A percentile compares a stretch with the other conserved stretches of the same genome.
phyloP scores from a whole-genome alignment of 768 basidiomycete species.

The Rhodocollybia butyracea region DNA sequence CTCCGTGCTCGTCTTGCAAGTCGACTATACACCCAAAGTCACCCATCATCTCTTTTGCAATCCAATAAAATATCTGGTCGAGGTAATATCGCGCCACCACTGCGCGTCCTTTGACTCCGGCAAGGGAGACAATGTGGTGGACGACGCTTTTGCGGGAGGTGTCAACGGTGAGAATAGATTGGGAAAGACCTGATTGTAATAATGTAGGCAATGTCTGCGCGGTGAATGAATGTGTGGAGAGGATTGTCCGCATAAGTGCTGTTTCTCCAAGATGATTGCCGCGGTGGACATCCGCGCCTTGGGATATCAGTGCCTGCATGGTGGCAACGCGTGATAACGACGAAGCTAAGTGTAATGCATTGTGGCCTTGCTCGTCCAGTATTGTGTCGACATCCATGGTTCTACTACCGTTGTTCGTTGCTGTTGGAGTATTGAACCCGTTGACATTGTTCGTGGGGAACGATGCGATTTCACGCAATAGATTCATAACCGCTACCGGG shows the following conservation, averaged over 20 bases:
- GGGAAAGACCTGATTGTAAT: constrained; percentile 53
- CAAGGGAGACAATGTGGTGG: constrained; percentile 88
- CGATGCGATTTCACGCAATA: constrained; percentile 61
- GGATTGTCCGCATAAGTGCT: constrained; percentile 85
- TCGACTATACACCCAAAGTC: constrained; percentile 83
- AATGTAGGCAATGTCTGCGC: constrained; percentile 69
- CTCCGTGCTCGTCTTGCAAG: constrained; percentile 91
- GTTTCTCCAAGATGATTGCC: constrained; percentile 96
- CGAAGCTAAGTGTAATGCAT: constrained; percentile 89
- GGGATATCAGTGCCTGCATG: constrained; percentile 65
- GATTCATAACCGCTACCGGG: constrained; percentile 54
- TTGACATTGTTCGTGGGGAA: not conserved
- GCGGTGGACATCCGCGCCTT: constrained; percentile 84
- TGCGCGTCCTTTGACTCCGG: constrained; percentile 88
- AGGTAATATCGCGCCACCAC: constrained; percentile 86
- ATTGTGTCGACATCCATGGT: constrained; percentile 69
- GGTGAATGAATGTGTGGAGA: constrained; percentile 85
- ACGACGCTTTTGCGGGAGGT: constrained; percentile 80
- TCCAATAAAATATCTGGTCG: constrained; percentile 83
- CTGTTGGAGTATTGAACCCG: constrained; percentile 28
- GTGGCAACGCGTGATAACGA: constrained; percentile 72
- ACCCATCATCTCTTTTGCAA: constrained; percentile 73
- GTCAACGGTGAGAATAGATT: constrained; percentile 86
- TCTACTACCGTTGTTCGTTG: constrained; percentile 22
- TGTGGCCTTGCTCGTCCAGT: constrained; percentile 93